phyloP scores from a whole-genome alignment of 2,329 filamentous ascomycete species.

The Aureobasidium sp. region DNA sequence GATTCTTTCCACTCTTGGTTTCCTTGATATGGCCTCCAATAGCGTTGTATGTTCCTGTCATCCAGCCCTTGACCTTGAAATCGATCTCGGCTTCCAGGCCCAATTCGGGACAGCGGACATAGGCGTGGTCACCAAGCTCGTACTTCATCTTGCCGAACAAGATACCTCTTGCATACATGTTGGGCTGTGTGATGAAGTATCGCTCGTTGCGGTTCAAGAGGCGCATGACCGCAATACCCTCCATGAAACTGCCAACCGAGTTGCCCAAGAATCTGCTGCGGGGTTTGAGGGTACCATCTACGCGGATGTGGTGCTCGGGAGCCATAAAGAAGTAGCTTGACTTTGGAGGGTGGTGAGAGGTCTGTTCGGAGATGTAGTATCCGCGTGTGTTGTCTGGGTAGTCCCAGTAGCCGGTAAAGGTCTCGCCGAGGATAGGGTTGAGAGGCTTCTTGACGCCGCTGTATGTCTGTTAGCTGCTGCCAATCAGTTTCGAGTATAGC shows the following conservation, averaged over 20 bases:
- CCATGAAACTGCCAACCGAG: slow-evolving; percentile 96
- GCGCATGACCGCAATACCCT: slow-evolving; percentile 81
- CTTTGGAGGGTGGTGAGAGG: slow-evolving; percentile 95
- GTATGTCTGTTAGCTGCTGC: slow-evolving; percentile 4
- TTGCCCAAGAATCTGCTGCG: slow-evolving; percentile 94
- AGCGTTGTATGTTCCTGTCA: slow-evolving; percentile 91
- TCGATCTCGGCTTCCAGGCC: slow-evolving; percentile 85
- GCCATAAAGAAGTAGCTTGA: slow-evolving; percentile 99
- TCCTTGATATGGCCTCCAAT: slow-evolving; percentile 89
- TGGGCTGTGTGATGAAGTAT: slow-evolving; percentile 94
- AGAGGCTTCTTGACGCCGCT: slow-evolving; percentile 97
- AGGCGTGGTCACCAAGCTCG: slow-evolving; percentile 92
- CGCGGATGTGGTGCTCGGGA: slow-evolving; percentile 85
- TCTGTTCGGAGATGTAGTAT: slow-evolving; percentile 97
- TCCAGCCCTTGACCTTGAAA: slow-evolving; percentile 98
- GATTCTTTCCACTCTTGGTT: slow-evolving; percentile 72
- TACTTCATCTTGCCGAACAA: slow-evolving; percentile 99
- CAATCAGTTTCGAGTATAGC: neutral
- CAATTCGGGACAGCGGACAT: slow-evolving; percentile 82
- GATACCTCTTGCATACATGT: slow-evolving; percentile 97
- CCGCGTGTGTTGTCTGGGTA: slow-evolving; percentile 68
- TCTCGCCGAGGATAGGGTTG: slow-evolving; percentile 92
- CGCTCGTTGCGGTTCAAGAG: slow-evolving; percentile 79
- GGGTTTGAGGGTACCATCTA: slow-evolving; percentile 92
- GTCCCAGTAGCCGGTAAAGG: slow-evolving; percentile 94